Base-by-base conservation (phyloP, 2,329 filamentous ascomycete genomes). In the Fusarium oligoseptatum region DNA sequence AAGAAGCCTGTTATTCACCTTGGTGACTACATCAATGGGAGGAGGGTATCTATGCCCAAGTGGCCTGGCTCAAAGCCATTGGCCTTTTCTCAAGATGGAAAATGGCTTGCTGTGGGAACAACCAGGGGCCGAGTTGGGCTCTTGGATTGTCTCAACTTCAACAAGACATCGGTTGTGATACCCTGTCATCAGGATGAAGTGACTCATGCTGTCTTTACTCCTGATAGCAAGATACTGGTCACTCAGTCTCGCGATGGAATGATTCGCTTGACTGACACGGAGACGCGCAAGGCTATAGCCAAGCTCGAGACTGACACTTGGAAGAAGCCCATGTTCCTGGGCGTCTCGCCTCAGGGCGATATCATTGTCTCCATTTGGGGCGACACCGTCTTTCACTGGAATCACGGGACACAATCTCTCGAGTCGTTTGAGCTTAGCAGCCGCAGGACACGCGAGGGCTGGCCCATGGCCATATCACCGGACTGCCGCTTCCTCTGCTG, bases 401-500 rank as follows among this genome's bases (percentile, higher is more conserved):
- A 81, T 50, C 73, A 80, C 48, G 65, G 75, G 6, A 78, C 76
- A 1, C 78, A 79, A 3, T 67, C 73, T 20, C 72, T 84, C 58
- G 79, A 80, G 64, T 80, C 72, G 17, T 84, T 81, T 63, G 78
- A 73, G 43, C 73, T 84, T n/a, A 76, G 81, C 27, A 72, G 75
- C 9, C 76, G 79, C 22, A 75, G 82, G 57, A 68, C 57, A 8
- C 74, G 72, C 34, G 82, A 84, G 68, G 82, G 82, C 3, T 83
- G 82, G 81, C 82, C 82, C 3, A 68, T 84, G 12, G 78, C 78
- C 37, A 76, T 83, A n/a, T 84, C 82, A 8, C 77, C 77, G 0
- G 82, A 84, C 67, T 83, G 82, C 36, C 72, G 79, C 34, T 82
- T 82, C 65, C 56, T 84, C 24, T 79, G 74, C 56, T 84, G 81